These are phyloP conservation scores for Neocucurbitaria cava DNA, from an alignment of 2,329 filamentous ascomycete species.

Conservation along the genomic window DNA sequence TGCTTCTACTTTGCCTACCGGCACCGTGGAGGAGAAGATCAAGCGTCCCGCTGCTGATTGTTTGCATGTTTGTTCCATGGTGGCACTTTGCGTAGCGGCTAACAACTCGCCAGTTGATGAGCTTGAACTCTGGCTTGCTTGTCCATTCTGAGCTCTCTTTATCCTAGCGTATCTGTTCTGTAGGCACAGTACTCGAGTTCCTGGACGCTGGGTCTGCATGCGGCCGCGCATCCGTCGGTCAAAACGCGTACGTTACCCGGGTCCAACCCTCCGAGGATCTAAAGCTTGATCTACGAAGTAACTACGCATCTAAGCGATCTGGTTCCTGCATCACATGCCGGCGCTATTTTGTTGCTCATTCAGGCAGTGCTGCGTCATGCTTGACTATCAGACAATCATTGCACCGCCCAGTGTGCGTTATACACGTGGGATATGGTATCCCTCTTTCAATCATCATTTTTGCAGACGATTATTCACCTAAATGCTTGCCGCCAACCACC, in stretches of 20 bases:
- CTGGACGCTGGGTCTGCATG: neutral
- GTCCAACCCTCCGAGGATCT: neutral
- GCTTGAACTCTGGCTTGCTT: neutral
- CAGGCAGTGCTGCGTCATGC: neutral
- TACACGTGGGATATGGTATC: neutral
- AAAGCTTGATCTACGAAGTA: neutral
- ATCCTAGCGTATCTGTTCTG: neutral
- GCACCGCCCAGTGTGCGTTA: neutral
- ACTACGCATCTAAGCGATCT: constrained; percentile 2
- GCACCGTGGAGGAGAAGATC: neutral
- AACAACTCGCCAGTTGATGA: neutral
- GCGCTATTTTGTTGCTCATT: neutral
- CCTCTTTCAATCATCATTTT: neutral
- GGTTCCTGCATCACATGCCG: constrained; percentile 2
- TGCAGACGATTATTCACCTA: neutral
- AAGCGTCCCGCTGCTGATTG: neutral
- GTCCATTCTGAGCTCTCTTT: neutral
- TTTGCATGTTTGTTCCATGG: neutral
- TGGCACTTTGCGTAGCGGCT: neutral
- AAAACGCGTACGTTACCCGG: neutral
- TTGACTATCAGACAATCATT: neutral
- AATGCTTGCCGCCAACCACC: no score
- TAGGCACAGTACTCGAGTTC: neutral
- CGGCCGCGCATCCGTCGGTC: neutral
- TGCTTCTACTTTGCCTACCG: neutral